Conservation (phyloP, 1,139 yeast genomes). For the Zygosaccharomyces pseudobailii region DNA sequence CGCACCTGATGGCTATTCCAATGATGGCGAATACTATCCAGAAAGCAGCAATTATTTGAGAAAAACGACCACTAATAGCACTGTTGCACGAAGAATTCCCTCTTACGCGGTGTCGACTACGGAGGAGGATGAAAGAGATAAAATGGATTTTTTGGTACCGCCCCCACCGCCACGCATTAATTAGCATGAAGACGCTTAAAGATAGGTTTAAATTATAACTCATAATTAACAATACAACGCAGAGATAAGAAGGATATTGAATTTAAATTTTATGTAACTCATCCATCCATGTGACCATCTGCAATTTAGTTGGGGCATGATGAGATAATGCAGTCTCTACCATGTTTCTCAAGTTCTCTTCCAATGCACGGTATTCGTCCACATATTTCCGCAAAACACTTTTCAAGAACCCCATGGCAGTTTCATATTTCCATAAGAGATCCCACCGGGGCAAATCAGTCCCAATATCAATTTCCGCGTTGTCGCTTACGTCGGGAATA, state of each 20-base stretch:
- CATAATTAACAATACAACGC: slow-evolving; percentile 1
- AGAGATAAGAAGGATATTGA: not conserved
- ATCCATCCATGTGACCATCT: slow-evolving; percentile 33
- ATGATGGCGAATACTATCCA: slow-evolving; percentile 8
- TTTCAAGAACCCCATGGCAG: slow-evolving; percentile 35
- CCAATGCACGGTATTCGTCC: slow-evolving; percentile 29
- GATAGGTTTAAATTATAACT: not conserved
- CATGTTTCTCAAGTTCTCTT: slow-evolving; percentile 24
- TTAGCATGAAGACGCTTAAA: not conserved
- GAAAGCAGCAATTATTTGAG: slow-evolving; percentile 10
- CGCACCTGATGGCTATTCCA: not conserved
- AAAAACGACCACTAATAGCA: slow-evolving; percentile 14
- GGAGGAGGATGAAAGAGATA: not conserved
- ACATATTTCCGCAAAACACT: slow-evolving; percentile 39
- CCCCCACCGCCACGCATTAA: not conserved
- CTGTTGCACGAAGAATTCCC: slow-evolving; percentile 16
- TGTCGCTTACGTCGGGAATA: slow-evolving; percentile 29
- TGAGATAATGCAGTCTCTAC: slow-evolving; percentile 22
- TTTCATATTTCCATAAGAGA: slow-evolving; percentile 37
- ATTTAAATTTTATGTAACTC: slow-evolving; percentile 27
- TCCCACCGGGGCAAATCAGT: slow-evolving; percentile 28
- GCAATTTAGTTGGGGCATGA: slow-evolving; percentile 31
- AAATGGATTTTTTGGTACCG: not conserved
- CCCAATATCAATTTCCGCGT: slow-evolving; percentile 20
- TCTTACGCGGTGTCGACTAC: slow-evolving; percentile 1